Evolutionary conservation across 192 early-diverging fungal species (phyloP), one percentile per base, ranked within the genome.

Genomic region (Funneliformis mosseae): DNA sequence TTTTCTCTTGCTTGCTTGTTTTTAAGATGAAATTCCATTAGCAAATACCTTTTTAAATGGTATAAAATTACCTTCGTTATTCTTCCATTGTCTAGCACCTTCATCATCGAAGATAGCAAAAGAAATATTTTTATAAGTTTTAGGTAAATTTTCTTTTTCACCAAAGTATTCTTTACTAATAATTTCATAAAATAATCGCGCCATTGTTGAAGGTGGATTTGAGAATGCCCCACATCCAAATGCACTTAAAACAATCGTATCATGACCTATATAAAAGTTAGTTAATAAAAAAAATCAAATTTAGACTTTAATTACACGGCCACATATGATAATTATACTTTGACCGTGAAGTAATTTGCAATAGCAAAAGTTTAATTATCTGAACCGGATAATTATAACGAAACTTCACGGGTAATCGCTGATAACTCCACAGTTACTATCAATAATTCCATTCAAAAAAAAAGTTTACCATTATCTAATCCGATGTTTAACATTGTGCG

Each of bases 391-490:
- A n/a, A n/a, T n/a, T n/a, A n/a, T n/a, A n/a, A n/a, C n/a, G n/a
- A n/a, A n/a, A n/a, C n/a, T n/a, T n/a, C n/a, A n/a, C n/a, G n/a
- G n/a, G n/a, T n/a, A n/a, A n/a, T n/a, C n/a, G n/a, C n/a, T n/a
- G n/a, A n/a, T n/a, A n/a, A n/a, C n/a, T n/a, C n/a, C n/a, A n/a
- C n/a, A n/a, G n/a, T n/a, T n/a, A n/a, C n/a, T n/a, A n/a, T n/a
- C n/a, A n/a, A n/a, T n/a, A n/a, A n/a, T n/a, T n/a, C n/a, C n/a
- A n/a, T n/a, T n/a, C n/a, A n/a, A n/a, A n/a, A n/a, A n/a, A n/a
- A n/a, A n/a, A n/a, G n/a, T n/a, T n/a, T 77, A 85, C 86, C 84
- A 23, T 87, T 87, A 18, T 84, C 86, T n/a, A 87, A 55, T 12
- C 84, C 86, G 33, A 87, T 85, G 16, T 84, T 83, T 59, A 87